Percentiles rank a stretch among this genome's conserved stretches.
These are phyloP conservation scores for Nicotiana benthamiana DNA, from an alignment of 257 asterid species.

Conservation along the genomic window DNA sequence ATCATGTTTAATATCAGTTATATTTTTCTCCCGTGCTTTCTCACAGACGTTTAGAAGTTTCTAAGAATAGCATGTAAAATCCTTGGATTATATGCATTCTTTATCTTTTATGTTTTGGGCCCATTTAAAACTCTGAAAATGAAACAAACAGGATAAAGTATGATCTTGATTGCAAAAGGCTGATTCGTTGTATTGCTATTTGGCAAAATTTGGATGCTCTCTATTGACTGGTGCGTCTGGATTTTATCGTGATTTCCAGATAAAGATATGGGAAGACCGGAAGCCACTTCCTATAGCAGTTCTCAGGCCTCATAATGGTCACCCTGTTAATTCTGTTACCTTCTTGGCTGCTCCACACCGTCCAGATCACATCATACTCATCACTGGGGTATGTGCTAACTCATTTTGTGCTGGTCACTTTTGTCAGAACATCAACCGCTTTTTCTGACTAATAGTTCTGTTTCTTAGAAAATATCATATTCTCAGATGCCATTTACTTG, in stretches of 20 bases:
- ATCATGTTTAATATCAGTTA: too few species aligned
- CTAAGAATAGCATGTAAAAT: background rate
- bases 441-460: background rate
- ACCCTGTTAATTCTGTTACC: conserved; percentile 93
- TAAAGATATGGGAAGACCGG: conserved; percentile 95
- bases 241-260: conserved; percentile 35
- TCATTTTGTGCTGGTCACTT: background rate
- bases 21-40: too few species aligned
- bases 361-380: conserved; percentile 90
- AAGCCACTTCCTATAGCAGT: conserved; percentile 79
- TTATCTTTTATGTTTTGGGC: background rate
- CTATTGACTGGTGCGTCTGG: background rate
- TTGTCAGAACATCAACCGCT: background rate
- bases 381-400: conserved; percentile 71
- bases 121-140: background rate
- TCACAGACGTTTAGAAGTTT: background rate
- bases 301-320: conserved; percentile 86
- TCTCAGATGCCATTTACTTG: background rate
- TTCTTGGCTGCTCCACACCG: conserved; percentile 78
- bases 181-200: background rate
- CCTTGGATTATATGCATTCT: background rate
- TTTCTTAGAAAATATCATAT: background rate
- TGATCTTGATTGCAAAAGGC: background rate
- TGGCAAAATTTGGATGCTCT: background rate
- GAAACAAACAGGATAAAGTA: background rate